These are phyloP conservation scores for Xanthoconium stramineum DNA, from an alignment of 768 basidiomycete genomes.

Conservation along the genomic window DNA sequence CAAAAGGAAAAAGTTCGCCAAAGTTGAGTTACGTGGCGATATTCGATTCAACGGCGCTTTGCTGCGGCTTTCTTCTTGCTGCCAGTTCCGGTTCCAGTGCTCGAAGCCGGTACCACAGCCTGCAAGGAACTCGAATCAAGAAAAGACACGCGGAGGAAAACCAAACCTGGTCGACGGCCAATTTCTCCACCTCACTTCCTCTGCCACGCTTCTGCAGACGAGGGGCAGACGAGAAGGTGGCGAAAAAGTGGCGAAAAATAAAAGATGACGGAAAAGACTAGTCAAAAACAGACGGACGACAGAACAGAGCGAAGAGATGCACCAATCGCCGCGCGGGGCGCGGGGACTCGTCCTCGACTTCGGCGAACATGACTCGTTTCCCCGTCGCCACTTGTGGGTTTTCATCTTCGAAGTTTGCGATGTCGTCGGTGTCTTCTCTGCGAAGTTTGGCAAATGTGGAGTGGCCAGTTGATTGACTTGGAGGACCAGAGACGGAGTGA, in stretches of 20 bases:
- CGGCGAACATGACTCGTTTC: constrained; percentile 25
- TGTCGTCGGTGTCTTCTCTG: constrained; percentile 29
- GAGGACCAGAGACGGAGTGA: constrained; percentile 8
- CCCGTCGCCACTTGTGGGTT: constrained; percentile 14
- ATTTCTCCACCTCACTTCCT: constrained; percentile 10
- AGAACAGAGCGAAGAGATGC: not conserved
- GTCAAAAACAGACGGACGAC: not conserved
- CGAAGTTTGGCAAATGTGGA: constrained; percentile 25
- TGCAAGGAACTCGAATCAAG: constrained; percentile 5
- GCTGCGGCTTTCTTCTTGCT: constrained; percentile 20
- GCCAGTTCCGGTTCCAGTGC: not conserved
- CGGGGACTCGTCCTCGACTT: constrained; percentile 17
- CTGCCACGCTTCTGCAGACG: constrained; percentile 25
- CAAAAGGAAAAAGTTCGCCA: not conserved
- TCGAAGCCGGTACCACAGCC: not conserved
- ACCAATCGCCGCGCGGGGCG: constrained; percentile 31
- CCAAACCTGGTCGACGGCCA: constrained; percentile 23
- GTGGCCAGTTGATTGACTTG: constrained; percentile 20
- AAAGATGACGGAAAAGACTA: not conserved
- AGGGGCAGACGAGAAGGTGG: not conserved
- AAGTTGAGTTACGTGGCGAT: not conserved
- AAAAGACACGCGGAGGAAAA: not conserved
- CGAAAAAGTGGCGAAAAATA: not conserved
- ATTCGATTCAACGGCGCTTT: constrained; percentile 23
- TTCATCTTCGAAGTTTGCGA: constrained; percentile 23